Evolutionary conservation across 345 rosid species (phyloP), one percentile per base, ranked within the genome.

Genomic region (Eucalyptus dawsonii): DNA sequence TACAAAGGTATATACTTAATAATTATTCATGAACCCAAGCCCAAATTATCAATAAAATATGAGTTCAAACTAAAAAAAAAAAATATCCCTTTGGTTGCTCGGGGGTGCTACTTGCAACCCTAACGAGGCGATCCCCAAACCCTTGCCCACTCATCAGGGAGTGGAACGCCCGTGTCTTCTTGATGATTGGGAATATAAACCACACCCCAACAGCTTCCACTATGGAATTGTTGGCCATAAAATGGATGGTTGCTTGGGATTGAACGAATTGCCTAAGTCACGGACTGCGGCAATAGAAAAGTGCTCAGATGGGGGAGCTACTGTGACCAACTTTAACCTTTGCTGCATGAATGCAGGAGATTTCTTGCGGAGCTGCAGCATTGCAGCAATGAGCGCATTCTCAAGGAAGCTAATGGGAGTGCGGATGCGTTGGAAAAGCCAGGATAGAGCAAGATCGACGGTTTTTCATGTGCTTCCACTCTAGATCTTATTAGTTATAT

Each of bases 111-210:
- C 42, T 6, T 6, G 2, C 42, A 40, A 40, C 42, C 53, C 53
- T 16, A 50, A 50, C 0, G 3, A 17, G 53, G 19, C 7, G 1
- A 16, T 15, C 53, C 19, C 16, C 53, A 1, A 50, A 50, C 19
- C 53, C 53, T 15, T 50, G 53, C 19, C 53, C 19, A 50, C 53
- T 50, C 17, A 51, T 7, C 2, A 1, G 22, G 22, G 56, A 51
- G 56, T 2, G 2, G 22, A 51, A 51, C 0, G 2, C 22, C 22
- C 1, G 0, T 17, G 56, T 22, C 9, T 51, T 51, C 22, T 51
- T 1, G 22, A 51, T 51, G 22, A 51, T 51, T 51, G 56, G 21
- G 56, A 51, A 51, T 51, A 51, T 51, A 51, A 51, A 51, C 22
- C 56, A 51, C 22, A 51, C 24, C 56, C 2, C 58, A 53, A 53